Base-by-base conservation (phyloP, 192 early-diverging fungal species). In the Mortierella hygrophila region DNA sequence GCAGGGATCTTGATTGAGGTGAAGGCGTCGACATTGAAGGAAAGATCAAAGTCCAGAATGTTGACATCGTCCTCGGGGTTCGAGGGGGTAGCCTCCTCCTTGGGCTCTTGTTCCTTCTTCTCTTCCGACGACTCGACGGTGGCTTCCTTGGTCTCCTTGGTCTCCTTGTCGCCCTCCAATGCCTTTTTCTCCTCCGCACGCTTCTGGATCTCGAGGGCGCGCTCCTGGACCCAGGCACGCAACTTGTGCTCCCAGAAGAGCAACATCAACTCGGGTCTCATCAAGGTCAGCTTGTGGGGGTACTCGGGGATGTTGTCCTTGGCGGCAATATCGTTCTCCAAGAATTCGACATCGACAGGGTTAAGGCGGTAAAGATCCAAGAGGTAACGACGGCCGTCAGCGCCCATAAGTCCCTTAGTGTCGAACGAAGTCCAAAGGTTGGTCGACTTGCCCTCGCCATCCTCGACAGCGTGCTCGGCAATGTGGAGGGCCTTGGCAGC, bases 351-450 rank as follows among this genome's bases (percentile, higher is more conserved):
- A 88, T 99, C 98, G 60, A 97, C 93, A 29, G 98, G 98, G 21
- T 95, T 95, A 65, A 98, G 85, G 52, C 98, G 94, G 90, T 96
- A 97, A 70, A 99, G 90, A 89, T 99, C 98, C 82, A 99, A 87
- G 40, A 99, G 79, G 88, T 99, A 99, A 47, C 94, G 92, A 89
- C 97, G 94, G 15, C 95, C 94, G 82, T 99, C 98, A n/a, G 93
- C 93, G 57, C 98, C 97, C 29, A 95, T 82, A 65, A 99, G 92
- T 18, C 98, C 97, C 91, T 99, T 99, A 71, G 95, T 94, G 68
- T 99, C 98, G 15, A 96, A 87, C 6, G 97, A 97, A 0, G 96
- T 96, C 75, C 91, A 94, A 16, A 99, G 90, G 52, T 89, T 90
- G 38, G 91, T 90, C 68, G 92, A 84, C 6, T 91, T 88, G 38